Evolutionary conservation across 2,329 filamentous ascomycete genomes (phyloP).

Genomic region (Orbilia brochopaga): DNA sequence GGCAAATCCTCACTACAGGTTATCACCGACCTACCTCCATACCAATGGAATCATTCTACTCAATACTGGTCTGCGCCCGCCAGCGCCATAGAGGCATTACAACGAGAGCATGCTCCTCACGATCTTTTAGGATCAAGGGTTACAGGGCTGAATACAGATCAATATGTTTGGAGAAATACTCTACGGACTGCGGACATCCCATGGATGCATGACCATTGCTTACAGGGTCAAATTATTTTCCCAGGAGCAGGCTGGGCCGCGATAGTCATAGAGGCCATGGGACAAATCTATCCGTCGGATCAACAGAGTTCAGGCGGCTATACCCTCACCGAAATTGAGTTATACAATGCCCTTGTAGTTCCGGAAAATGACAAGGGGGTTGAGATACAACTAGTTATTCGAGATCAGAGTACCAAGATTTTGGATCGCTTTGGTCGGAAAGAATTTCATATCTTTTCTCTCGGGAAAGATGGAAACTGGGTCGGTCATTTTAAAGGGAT

Average conservation of each 20-base stretch:
- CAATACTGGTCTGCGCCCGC: background rate
- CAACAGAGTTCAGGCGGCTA: slow-evolving; percentile 26
- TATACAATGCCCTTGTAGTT: slow-evolving; percentile 52
- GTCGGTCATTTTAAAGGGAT: slow-evolving; percentile 8
- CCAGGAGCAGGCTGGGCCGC: slow-evolving; percentile 60
- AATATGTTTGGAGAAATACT: slow-evolving; percentile 39
- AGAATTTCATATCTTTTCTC: slow-evolving; percentile 9
- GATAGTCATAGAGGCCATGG: slow-evolving; percentile 60
- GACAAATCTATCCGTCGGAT: background rate
- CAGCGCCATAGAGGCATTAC: background rate
- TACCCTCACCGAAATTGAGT: slow-evolving; percentile 54
- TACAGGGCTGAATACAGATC: no score
- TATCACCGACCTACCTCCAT: slow-evolving; percentile 45
- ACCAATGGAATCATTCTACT: slow-evolving; percentile 9
- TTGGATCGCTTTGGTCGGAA: background rate
- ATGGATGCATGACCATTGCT: slow-evolving; percentile 61
- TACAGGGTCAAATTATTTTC: slow-evolving; percentile 59
- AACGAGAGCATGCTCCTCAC: background rate
- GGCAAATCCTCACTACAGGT: slow-evolving; percentile 6
- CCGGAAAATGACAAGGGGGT: slow-evolving; percentile 31
- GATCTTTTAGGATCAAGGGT: background rate
- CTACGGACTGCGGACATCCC: slow-evolving; percentile 58
- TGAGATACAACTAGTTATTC: slow-evolving; percentile 24
- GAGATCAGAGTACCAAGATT: background rate
- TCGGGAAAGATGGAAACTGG: slow-evolving; percentile 7